Evolutionary conservation across 331 rosid genomes (phyloP).

Genomic region (Stylosanthes scabra): DNA sequence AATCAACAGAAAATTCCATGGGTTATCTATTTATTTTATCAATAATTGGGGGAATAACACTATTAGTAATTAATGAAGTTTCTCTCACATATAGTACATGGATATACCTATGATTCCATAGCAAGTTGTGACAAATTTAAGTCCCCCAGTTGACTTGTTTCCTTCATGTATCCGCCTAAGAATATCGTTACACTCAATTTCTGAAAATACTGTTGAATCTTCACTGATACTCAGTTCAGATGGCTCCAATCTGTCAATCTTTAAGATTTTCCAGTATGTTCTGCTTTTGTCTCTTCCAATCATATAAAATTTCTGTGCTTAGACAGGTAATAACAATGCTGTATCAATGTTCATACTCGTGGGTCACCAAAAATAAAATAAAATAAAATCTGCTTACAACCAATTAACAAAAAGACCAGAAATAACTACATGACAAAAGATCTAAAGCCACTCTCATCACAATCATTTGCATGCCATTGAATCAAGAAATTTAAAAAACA

Average conservation of each 20-base stretch:
- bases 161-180: slow-evolving; percentile 89
- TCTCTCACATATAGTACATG: slow-evolving; percentile 17
- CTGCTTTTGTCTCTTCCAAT: slow-evolving; percentile 92
- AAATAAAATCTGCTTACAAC: neutral
- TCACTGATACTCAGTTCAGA: slow-evolving; percentile 72
- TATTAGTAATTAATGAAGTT: neutral
- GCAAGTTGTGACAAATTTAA: slow-evolving; percentile 82
- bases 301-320: slow-evolving; percentile 85
- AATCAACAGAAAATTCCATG: slow-evolving; percentile 43
- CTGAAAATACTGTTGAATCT: slow-evolving; percentile 78
- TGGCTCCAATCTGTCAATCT: slow-evolving; percentile 81
- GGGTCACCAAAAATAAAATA: slow-evolving; percentile 1
- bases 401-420: neutral
- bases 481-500: neutral
- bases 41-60: slow-evolving; percentile 32
- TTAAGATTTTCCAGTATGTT: slow-evolving; percentile 82
- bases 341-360: neutral
- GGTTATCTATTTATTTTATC: slow-evolving; percentile 29
- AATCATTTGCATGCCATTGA: neutral
- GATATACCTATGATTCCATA: slow-evolving; percentile 91
- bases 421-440: neutral
- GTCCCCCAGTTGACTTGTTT: slow-evolving; percentile 90
- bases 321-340: slow-evolving; percentile 30
- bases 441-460: neutral
- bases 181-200: slow-evolving; percentile 84